phyloP scores from a whole-genome alignment of 1,139 yeast genomes.

The Suhomyces bribrorum region DNA sequence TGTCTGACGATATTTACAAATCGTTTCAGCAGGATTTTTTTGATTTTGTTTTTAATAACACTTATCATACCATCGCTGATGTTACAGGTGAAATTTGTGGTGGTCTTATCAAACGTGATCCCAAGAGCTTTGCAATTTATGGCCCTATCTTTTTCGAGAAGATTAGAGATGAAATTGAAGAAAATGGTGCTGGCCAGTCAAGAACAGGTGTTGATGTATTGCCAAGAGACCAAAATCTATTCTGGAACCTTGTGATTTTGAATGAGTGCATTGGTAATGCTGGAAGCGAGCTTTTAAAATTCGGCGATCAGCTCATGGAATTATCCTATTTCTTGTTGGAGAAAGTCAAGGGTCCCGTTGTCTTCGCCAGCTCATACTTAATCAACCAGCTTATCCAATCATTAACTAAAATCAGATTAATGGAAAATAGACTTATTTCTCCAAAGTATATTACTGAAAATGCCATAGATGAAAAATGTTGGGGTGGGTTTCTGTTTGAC shows the following conservation, averaged over 20 bases:
- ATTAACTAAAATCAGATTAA: constrained; percentile 58
- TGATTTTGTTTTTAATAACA: constrained; percentile 58
- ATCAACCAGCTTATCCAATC: constrained; percentile 70
- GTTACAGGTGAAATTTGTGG: constrained; percentile 73
- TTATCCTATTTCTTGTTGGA: constrained; percentile 56
- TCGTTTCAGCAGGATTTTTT: constrained; percentile 53
- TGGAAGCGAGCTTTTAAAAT: constrained; percentile 48
- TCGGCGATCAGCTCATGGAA: constrained; percentile 48
- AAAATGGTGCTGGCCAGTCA: constrained; percentile 80
- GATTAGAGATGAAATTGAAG: constrained; percentile 70
- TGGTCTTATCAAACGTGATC: constrained; percentile 64
- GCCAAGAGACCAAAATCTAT: constrained; percentile 75
- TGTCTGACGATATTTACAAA: constrained; percentile 64
- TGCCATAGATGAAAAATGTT: constrained; percentile 52
- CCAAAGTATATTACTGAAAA: constrained; percentile 31
- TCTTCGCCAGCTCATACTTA: constrained; percentile 51
- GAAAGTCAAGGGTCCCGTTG: constrained; percentile 66
- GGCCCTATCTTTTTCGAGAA: constrained; percentile 49
- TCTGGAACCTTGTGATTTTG: constrained; percentile 70
- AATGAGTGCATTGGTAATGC: constrained; percentile 76
- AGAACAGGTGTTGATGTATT: constrained; percentile 69
- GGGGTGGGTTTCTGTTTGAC: constrained; percentile 73
- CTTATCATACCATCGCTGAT: constrained; percentile 66
- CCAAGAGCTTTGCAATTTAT: constrained; percentile 45
- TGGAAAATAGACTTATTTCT: constrained; percentile 56